phyloP scores from a whole-genome alignment of 495 filamentous ascomycete species.

The Opeltia flavorubescens region DNA sequence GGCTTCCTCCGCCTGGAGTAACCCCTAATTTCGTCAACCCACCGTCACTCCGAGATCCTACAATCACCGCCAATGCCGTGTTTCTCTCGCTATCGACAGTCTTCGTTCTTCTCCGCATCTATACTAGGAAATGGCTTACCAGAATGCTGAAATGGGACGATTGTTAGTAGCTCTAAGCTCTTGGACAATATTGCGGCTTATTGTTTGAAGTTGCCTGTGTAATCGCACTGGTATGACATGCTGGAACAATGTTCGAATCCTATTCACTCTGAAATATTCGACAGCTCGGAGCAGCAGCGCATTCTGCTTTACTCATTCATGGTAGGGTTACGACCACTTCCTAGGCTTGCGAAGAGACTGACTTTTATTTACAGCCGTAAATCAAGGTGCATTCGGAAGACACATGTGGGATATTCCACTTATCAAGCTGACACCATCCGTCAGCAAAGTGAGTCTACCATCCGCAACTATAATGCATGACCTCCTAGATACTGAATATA shows the following conservation, averaged over 20 bases:
- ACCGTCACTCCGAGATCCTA: not conserved
- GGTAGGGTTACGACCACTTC: not conserved
- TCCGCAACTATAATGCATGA: not conserved
- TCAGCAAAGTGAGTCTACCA: not conserved
- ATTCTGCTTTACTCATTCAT: not conserved
- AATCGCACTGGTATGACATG: not conserved
- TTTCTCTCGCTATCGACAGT: not conserved
- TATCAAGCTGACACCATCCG: not conserved
- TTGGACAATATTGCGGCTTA: not conserved
- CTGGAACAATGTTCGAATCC: not conserved
- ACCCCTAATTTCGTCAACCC: not conserved
- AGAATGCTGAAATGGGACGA: not conserved
- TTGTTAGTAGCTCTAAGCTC: not conserved
- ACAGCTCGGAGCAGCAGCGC: not conserved
- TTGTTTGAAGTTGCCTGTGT: not conserved
- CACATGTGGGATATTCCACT: slow-evolving; percentile 2
- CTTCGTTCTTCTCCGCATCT: not conserved
- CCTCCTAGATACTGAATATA: not conserved
- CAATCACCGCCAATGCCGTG: not conserved
- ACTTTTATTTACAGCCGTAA: not conserved
- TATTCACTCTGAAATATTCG: not conserved
- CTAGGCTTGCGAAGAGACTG: not conserved
- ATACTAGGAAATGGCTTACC: not conserved
- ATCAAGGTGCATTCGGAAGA: not conserved
- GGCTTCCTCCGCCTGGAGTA: not conserved